Evolutionary conservation across 2,329 filamentous ascomycete species (phyloP).

Genomic region (Stagonosporopsis cucurbitacearum): DNA sequence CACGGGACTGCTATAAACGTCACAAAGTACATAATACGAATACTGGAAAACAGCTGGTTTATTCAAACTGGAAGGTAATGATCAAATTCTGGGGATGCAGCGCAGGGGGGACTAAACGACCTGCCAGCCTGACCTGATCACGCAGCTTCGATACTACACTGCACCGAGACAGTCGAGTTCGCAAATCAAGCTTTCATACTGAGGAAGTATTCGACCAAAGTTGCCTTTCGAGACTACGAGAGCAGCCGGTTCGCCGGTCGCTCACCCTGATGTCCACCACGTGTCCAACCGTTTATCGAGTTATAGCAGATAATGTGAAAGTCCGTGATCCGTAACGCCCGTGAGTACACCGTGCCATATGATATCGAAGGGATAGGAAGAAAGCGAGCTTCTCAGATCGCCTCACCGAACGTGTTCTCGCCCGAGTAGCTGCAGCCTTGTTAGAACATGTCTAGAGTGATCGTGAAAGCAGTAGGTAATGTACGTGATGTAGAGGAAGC

Average conservation of each 20-base stretch:
- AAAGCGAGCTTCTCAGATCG: constrained; percentile 38
- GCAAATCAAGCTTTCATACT: background rate
- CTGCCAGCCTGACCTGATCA: constrained; percentile 8
- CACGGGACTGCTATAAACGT: constrained; percentile 16
- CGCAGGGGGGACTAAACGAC: constrained; percentile 20
- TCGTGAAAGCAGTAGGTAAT: constrained; percentile 36
- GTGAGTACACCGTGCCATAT: constrained; percentile 33
- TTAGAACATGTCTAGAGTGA: constrained; percentile 27
- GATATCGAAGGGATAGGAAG: constrained; percentile 27
- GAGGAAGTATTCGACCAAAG: background rate
- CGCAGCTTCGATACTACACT: background rate
- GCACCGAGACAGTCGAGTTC: background rate
- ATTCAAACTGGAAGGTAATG: constrained; percentile 28
- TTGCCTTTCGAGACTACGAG: constrained; percentile 17
- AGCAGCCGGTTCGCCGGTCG: constrained; percentile 13
- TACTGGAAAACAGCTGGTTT: constrained; percentile 24
- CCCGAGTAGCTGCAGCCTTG: constrained; percentile 75
- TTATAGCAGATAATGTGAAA: constrained; percentile 30
- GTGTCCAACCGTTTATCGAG: constrained; percentile 28
- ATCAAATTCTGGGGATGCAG: constrained; percentile 31
- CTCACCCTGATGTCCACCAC: constrained; percentile 22
- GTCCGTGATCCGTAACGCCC: constrained; percentile 40
- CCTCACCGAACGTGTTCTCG: constrained; percentile 93
- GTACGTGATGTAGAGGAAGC: constrained; percentile 97
- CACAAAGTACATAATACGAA: constrained; percentile 4